Percentiles rank a stretch among this genome's conserved stretches.
phyloP scores from a whole-genome alignment of 768 basidiomycete species.

The Xerocomus spinulosus region DNA sequence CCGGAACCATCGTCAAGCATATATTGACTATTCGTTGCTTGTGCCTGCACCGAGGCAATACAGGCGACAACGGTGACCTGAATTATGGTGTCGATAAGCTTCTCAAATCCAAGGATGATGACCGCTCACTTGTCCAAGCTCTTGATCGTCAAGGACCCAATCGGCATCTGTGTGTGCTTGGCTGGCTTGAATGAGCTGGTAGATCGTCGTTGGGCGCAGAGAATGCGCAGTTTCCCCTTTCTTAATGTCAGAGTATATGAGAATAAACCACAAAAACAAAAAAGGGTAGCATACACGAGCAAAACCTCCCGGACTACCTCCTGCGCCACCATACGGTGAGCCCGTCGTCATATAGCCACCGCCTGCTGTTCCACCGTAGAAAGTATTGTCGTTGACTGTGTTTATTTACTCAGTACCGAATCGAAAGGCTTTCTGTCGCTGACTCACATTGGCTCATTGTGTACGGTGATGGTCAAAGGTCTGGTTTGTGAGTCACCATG shows the following conservation, averaged over 20 bases:
- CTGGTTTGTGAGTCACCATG: constrained; percentile 2
- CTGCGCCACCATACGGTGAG: constrained; percentile 53
- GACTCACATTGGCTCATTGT: constrained; percentile 44
- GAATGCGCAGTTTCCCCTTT: constrained; percentile 40
- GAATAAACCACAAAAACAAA: background rate
- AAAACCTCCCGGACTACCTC: constrained; percentile 57
- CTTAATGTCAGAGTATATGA: constrained; percentile 20
- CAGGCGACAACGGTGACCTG: constrained; percentile 75
- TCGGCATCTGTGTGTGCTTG: constrained; percentile 88
- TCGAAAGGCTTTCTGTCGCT: background rate
- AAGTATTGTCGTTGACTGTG: constrained; percentile 35
- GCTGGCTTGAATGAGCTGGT: constrained; percentile 68
- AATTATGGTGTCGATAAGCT: background rate
- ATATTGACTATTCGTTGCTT: constrained; percentile 79
- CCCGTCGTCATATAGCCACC: constrained; percentile 58
- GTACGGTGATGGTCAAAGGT: constrained; percentile 2
- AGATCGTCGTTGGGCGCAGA: constrained; percentile 70
- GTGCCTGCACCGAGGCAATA: constrained; percentile 60
- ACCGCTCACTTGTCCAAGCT: constrained; percentile 68
- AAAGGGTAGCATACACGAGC: constrained; percentile 34
- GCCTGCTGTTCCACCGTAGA: constrained; percentile 40
- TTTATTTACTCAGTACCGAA: constrained; percentile 5
- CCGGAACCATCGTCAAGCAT: constrained; percentile 85
- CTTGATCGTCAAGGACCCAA: constrained; percentile 76
- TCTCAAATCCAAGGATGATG: background rate